phyloP scores from a whole-genome alignment of 306 rosid species.

The Quercus glauca region DNA sequence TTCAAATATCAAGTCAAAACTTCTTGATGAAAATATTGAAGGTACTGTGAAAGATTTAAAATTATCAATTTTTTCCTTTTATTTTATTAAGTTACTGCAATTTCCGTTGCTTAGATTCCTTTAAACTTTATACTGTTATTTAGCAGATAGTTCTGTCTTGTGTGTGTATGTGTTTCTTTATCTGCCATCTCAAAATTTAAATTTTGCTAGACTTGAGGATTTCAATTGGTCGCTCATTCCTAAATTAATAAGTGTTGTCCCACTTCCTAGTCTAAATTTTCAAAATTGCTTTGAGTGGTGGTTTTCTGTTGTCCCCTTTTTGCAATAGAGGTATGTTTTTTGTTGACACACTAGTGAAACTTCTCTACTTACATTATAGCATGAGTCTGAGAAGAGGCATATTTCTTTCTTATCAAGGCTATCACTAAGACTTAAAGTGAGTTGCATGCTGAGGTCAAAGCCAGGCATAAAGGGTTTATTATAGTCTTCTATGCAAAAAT shows the following conservation, averaged over 20 bases:
- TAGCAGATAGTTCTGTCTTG: background rate
- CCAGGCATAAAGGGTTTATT: background rate
- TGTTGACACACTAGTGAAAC: background rate
- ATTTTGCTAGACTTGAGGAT: no score
- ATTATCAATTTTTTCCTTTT: background rate
- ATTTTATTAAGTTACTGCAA: background rate
- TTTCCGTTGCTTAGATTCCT: background rate
- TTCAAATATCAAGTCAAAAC: slow-evolving; percentile 38
- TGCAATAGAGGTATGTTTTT: background rate
- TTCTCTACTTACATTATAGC: background rate
- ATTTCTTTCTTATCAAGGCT: background rate
- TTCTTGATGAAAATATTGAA: slow-evolving; percentile 49
- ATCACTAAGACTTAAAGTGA: background rate
- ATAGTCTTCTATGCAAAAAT: background rate
- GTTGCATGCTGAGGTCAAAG: no score
- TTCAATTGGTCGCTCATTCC: no score
- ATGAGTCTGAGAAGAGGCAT: no score
- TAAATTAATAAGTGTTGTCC: no score
- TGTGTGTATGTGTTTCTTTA: background rate
- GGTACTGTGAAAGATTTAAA: slow-evolving; percentile 36
- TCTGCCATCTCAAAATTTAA: background rate
- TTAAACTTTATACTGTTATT: background rate
- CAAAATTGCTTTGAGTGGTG: background rate
- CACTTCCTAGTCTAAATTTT: background rate
- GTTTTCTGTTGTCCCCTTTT: background rate